These are phyloP conservation scores for Lentinula sp. DNA, from an alignment of 768 basidiomycete species.

Conservation along the genomic window DNA sequence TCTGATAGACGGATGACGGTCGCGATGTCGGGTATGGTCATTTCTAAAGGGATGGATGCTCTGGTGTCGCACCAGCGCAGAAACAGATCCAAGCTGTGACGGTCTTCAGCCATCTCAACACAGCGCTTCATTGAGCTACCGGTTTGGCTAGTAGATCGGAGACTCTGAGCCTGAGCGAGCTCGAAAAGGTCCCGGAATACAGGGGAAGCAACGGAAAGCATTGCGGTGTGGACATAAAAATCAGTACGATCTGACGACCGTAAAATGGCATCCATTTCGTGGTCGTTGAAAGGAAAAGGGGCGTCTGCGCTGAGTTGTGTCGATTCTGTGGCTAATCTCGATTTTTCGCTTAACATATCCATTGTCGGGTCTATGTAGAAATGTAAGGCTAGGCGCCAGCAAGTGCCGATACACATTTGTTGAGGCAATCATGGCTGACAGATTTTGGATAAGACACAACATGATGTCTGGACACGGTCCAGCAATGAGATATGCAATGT, in stretches of 20 bases:
- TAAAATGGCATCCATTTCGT: neutral
- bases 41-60: neutral
- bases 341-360: too few relatives aligned
- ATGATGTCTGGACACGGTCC: neutral
- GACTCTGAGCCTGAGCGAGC: neutral
- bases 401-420: too few relatives aligned
- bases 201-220: neutral
- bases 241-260: neutral
- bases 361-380: too few relatives aligned
- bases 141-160: neutral
- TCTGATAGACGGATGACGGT: neutral
- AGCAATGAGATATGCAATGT: slow-evolving; percentile 2
- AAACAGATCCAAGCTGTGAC: neutral
- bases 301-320: too few relatives aligned
- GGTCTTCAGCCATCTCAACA: neutral
- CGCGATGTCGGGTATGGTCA: neutral
- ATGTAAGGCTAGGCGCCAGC: too few relatives aligned
- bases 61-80: neutral
- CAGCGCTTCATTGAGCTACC: neutral
- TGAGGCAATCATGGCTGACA: neutral
- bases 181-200: neutral
- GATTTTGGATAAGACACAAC: neutral
- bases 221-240: neutral
- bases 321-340: too few relatives aligned
- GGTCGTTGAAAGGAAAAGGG: neutral